phyloP scores from a whole-genome alignment of 73 alveolate species.

The Paraurostyla sp. region DNA sequence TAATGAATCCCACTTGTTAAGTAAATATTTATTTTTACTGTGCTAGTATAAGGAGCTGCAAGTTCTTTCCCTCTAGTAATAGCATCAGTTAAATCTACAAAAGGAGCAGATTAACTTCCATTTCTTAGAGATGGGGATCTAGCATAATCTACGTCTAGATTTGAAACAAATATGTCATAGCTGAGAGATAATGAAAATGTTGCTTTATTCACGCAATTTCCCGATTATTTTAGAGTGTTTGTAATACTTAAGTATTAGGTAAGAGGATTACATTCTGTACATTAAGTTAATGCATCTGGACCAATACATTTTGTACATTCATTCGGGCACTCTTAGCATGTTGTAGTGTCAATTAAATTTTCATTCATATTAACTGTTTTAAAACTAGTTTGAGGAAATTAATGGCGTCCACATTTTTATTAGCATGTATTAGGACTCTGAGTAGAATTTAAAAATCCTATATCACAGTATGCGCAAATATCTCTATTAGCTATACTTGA shows the following conservation, averaged over 20 bases:
- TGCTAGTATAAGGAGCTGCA: conserved; percentile 54
- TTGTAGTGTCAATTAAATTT: not conserved
- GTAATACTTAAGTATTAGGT: conserved; percentile 22
- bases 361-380: conserved; percentile 14
- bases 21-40: conserved; percentile 23
- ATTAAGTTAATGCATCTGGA: not conserved
- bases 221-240: not conserved
- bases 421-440: not conserved
- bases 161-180: conserved; percentile 31
- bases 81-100: conserved; percentile 53
- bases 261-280: conserved; percentile 36
- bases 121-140: conserved; percentile 24
- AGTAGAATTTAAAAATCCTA: conserved; percentile 32
- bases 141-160: not conserved
- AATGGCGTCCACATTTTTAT: conserved; percentile 7
- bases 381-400: conserved; percentile 21
- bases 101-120: conserved; percentile 28
- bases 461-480: conserved; percentile 12
- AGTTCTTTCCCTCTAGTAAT: conserved; percentile 22
- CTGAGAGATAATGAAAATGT: not conserved
- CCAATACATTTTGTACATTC: conserved; percentile 30
- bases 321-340: conserved; percentile 13
- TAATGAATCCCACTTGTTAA: conserved; percentile 54
- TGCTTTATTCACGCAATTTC: not conserved
- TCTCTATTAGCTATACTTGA: not conserved